Conservation (phyloP, 768 basidiomycete species). For the Mycena amicta region DNA sequence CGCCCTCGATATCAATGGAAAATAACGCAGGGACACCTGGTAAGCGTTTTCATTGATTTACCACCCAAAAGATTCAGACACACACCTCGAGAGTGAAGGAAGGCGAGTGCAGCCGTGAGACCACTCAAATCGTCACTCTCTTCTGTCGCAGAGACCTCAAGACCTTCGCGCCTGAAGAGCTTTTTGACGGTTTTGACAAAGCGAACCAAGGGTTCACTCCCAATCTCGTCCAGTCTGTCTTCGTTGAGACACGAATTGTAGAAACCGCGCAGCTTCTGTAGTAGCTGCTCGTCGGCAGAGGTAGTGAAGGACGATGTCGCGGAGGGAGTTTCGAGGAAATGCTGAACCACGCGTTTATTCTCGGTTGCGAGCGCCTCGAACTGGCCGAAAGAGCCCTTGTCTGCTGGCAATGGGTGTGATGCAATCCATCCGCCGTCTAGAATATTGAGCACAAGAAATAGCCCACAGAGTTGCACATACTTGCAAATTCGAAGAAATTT, state of each 20-base stretch:
- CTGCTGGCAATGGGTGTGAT: constrained; percentile 82
- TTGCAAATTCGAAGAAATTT: constrained; percentile 91
- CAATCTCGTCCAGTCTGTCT: constrained; percentile 70
- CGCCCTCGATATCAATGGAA: constrained; percentile 84
- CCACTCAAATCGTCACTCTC: constrained; percentile 46
- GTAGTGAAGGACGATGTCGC: constrained; percentile 34
- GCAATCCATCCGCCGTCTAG: constrained; percentile 88
- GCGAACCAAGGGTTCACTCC: constrained; percentile 67
- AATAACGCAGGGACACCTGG: constrained; percentile 80
- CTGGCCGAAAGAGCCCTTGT: constrained; percentile 71
- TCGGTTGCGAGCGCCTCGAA: constrained; percentile 74
- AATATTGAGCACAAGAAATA: constrained; percentile 9
- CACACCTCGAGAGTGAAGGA: constrained; percentile 83
- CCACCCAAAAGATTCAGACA: neutral
- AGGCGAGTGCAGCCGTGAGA: constrained; percentile 82
- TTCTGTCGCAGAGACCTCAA: constrained; percentile 33
- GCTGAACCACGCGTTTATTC: constrained; percentile 78
- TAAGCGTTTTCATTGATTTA: neutral
- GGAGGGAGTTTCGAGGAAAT: constrained; percentile 60
- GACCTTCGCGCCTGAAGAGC: constrained; percentile 59
- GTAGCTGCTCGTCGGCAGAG: constrained; percentile 56
- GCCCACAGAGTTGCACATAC: constrained; percentile 49
- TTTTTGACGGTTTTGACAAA: constrained; percentile 63
- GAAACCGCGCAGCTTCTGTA: constrained; percentile 67
- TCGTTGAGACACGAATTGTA: constrained; percentile 86